Conservation (phyloP, 2,329 filamentous ascomycete genomes). For the Trichoderma breve region DNA sequence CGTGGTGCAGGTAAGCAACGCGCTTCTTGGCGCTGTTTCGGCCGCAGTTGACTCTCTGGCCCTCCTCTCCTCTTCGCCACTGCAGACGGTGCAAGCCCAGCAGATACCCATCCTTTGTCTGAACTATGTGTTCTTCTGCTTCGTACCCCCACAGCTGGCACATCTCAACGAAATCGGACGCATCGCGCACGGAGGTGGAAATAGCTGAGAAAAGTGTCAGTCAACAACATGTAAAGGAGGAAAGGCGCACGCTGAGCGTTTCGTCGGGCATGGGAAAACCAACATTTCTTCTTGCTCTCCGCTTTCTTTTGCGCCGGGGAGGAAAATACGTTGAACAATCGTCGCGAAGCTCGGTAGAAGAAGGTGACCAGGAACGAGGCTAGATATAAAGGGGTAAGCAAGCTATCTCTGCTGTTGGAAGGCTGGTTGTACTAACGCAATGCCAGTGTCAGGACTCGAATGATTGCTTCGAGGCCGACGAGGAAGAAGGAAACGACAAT, state of each 20-base stretch:
- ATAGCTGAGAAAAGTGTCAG: constrained; percentile 48
- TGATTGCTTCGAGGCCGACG: constrained; percentile 76
- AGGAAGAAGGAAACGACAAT: constrained; percentile 80
- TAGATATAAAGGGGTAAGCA: constrained; percentile 36
- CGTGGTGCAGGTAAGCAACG: constrained; percentile 92
- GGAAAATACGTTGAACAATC: constrained; percentile 76
- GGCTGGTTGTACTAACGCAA: constrained; percentile 61
- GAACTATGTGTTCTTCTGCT: constrained; percentile 93
- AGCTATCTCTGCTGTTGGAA: constrained; percentile 5
- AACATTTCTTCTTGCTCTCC: constrained; percentile 65
- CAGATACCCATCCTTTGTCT: constrained; percentile 90
- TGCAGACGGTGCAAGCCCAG: constrained; percentile 85
- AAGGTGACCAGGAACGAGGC: constrained; percentile 77
- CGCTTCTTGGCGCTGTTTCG: constrained; percentile 69
- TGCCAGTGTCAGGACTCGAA: constrained; percentile 82
- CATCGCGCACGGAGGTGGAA: constrained; percentile 76
- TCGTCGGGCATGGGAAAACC: constrained; percentile 22
- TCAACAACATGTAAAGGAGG: constrained; percentile 21
- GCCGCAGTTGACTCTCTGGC: constrained; percentile 72
- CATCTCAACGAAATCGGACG: constrained; percentile 90
- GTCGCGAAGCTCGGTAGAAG: constrained; percentile 78
- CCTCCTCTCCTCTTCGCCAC: constrained; percentile 78
- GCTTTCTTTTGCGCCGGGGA: constrained; percentile 67
- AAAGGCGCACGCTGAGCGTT: not conserved
- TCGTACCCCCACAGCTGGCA: constrained; percentile 88